Percentiles rank a stretch among this genome's conserved stretches.
Evolutionary conservation across 148 eudicot species (phyloP).

Genomic region (Vaccinium darrowii): DNA sequence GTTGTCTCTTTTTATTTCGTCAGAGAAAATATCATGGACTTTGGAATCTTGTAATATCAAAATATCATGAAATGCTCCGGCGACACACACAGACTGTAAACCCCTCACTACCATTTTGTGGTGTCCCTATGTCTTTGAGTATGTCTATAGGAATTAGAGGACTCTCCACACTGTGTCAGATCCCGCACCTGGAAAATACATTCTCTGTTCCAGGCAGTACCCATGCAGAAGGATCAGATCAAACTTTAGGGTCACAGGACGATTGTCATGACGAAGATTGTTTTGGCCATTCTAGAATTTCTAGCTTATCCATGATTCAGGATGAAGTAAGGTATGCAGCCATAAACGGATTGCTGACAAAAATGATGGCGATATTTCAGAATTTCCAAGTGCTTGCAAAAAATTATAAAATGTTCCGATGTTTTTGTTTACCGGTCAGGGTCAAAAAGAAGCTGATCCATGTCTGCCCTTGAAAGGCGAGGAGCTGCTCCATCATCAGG

Average conservation of each 20-base stretch:
- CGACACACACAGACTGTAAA: too few species aligned
- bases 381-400: neutral
- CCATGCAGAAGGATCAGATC: neutral
- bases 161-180: neutral
- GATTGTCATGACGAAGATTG: neutral
- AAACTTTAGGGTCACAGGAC: neutral
- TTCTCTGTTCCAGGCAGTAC: neutral
- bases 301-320: neutral
- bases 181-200: neutral
- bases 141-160: neutral
- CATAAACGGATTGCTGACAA: neutral
- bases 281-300: neutral
- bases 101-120: neutral
- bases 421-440: conserved; percentile 46
- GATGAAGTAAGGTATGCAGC: neutral
- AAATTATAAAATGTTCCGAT: neutral
- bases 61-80: neutral
- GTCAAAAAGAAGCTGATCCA: conserved; percentile 48
- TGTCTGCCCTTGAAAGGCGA: conserved; percentile 50
- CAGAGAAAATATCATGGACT: neutral
- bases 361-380: neutral
- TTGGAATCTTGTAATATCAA: neutral
- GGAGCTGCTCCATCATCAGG: conserved; percentile 45
- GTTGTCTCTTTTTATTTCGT: neutral
- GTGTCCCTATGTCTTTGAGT: neutral